Conservation (phyloP, 768 basidiomycete genomes). For the Boletus tomentosulus region DNA sequence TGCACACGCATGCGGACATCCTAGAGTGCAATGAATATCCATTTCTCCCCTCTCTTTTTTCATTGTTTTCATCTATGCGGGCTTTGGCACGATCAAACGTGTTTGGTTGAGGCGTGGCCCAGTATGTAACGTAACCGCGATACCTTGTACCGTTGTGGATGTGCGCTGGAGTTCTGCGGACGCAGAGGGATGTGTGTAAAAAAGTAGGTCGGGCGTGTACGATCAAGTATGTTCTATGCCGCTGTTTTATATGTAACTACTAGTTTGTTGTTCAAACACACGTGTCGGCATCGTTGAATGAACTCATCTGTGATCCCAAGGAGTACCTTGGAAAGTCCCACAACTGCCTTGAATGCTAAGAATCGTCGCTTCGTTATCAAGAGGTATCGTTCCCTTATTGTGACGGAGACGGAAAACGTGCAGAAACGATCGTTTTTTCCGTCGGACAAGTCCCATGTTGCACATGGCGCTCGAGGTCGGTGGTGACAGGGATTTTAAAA, state of each 20-base stretch:
- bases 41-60: neutral
- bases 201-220: conserved; percentile 6
- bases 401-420: too few relatives aligned
- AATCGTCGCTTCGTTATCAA: too few relatives aligned
- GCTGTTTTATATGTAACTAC: conserved; percentile 15
- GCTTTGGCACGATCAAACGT: conserved; percentile 1
- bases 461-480: too few relatives aligned
- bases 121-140: conserved; percentile 22
- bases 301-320: neutral
- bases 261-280: neutral
- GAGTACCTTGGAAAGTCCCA: too few relatives aligned
- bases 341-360: too few relatives aligned
- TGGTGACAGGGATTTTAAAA: too few relatives aligned
- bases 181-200: conserved; percentile 5
- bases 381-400: too few relatives aligned
- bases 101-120: neutral
- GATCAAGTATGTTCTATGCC: neutral
- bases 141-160: conserved; percentile 15
- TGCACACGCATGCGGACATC: neutral
- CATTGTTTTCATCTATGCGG: conserved; percentile 4
- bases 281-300: neutral
- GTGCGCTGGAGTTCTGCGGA: neutral
- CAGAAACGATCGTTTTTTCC: too few relatives aligned
- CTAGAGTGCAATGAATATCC: neutral
- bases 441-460: too few relatives aligned